phyloP scores from a whole-genome alignment of 2,329 filamentous ascomycete species.

The Fusarium pseudonygamai region DNA sequence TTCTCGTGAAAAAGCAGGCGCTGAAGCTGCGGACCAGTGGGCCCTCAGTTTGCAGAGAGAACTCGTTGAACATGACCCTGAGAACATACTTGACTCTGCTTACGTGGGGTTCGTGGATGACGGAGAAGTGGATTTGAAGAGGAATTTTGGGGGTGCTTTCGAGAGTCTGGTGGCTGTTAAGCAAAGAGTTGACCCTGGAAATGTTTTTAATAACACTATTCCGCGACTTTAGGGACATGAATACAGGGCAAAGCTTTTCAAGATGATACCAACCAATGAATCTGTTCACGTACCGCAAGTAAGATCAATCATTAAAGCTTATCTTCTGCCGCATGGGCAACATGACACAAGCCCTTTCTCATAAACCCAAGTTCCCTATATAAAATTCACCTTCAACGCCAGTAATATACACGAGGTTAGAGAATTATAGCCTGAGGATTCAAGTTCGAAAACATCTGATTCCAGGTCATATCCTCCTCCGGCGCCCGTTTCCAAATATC shows the following conservation, averaged over 20 bases:
- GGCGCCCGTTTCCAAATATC: slow-evolving; percentile 33
- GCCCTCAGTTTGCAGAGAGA: not conserved
- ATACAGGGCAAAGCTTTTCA: not conserved
- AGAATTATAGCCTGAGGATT: slow-evolving; percentile 41
- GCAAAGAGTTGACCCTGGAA: not conserved
- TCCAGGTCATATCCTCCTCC: slow-evolving; percentile 27
- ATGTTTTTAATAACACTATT: accelerated
- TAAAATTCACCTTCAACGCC: not conserved
- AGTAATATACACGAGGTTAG: not conserved
- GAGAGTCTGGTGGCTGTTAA: not conserved
- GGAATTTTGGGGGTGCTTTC: not conserved
- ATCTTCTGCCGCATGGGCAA: too few species aligned
- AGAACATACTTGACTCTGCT: not conserved
- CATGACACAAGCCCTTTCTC: too few species aligned
- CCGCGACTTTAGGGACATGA: not conserved
- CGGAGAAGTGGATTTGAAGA: not conserved
- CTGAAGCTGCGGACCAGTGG: accelerated
- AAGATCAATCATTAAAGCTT: too few species aligned
- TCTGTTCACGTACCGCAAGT: too few species aligned
- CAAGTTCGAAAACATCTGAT: slow-evolving; percentile 37
- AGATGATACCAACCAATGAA: too few species aligned
- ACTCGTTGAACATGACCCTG: not conserved
- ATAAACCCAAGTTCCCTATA: too few species aligned
- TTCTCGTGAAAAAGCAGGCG: not conserved
- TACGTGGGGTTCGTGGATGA: not conserved